phyloP scores from a whole-genome alignment of 1,284 basidiomycete species.

The Cutaneotrichosporon sp. region DNA sequence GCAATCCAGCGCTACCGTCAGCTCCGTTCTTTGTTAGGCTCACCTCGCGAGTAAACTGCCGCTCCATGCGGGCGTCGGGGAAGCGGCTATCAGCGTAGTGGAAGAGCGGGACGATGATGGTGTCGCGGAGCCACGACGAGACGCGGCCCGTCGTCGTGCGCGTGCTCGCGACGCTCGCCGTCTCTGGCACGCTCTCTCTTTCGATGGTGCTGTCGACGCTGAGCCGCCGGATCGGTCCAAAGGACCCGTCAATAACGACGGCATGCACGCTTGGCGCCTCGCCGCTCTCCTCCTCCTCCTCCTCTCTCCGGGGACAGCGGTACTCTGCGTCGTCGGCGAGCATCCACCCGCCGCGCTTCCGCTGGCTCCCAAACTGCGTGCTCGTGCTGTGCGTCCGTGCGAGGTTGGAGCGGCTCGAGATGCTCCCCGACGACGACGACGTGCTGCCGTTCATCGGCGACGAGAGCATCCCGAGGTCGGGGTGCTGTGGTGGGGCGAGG shows the following conservation, averaged over 20 bases:
- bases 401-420: background rate
- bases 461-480: background rate
- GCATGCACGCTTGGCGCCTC: background rate
- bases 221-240: background rate
- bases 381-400: background rate
- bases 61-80: slow-evolving; percentile 45
- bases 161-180: background rate
- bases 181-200: background rate
- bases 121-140: background rate
- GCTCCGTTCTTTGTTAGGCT: slow-evolving; percentile 15
- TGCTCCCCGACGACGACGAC: background rate
- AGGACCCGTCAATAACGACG: slow-evolving; percentile 9
- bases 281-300: background rate
- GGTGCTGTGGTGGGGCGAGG: background rate
- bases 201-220: background rate
- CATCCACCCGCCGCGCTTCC: slow-evolving; percentile 4
- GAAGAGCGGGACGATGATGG: slow-evolving; percentile 1
- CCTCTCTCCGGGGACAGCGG: background rate
- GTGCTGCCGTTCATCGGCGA: background rate
- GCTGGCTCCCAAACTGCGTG: background rate
- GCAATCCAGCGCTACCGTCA: slow-evolving; percentile 33
- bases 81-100: slow-evolving; percentile 50
- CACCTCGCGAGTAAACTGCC: slow-evolving; percentile 45
- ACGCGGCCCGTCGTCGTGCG: background rate
- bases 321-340: slow-evolving; percentile 3